phyloP scores from a whole-genome alignment of 164 flowering plant genomes.

The Pachysandra terminalis region DNA sequence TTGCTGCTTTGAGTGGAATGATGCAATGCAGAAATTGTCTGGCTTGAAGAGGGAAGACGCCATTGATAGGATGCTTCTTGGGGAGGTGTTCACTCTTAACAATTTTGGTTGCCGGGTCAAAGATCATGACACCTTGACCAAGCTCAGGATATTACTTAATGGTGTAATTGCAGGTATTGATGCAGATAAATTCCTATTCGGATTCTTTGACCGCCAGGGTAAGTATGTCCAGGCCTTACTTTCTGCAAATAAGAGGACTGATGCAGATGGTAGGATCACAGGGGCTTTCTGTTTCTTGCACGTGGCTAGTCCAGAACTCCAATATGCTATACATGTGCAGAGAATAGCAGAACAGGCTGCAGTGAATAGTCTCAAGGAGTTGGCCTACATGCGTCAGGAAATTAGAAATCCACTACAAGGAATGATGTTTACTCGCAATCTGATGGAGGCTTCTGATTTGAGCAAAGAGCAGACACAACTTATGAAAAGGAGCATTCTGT shows the following conservation, averaged over 20 bases:
- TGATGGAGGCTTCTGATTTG: slow-evolving; percentile 52
- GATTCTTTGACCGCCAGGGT: slow-evolving; percentile 48
- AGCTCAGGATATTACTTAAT: slow-evolving; percentile 53
- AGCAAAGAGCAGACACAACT: slow-evolving; percentile 49
- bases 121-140: slow-evolving; percentile 64
- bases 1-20: slow-evolving; percentile 71
- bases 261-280: slow-evolving; percentile 49
- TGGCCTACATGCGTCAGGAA: slow-evolving; percentile 58
- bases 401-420: slow-evolving; percentile 57
- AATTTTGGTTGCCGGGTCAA: slow-evolving; percentile 57
- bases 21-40: slow-evolving; percentile 65
- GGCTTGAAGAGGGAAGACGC: slow-evolving; percentile 64
- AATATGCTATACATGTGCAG: slow-evolving; percentile 63
- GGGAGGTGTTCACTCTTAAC: slow-evolving; percentile 61
- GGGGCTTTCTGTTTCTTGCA: slow-evolving; percentile 72
- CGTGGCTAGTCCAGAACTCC: slow-evolving; percentile 74
- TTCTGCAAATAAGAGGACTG: slow-evolving; percentile 48
- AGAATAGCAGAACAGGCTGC: slow-evolving; percentile 65
- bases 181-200: slow-evolving; percentile 52
- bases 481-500: slow-evolving; percentile 38
- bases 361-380: slow-evolving; percentile 40
- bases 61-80: slow-evolving; percentile 50
- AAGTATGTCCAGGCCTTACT: slow-evolving; percentile 61
- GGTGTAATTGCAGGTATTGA: slow-evolving; percentile 51
- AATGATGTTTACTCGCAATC: slow-evolving; percentile 37